phyloP scores from a whole-genome alignment of 2,329 filamentous ascomycete species.

The Nannizziopsis barbatae region DNA sequence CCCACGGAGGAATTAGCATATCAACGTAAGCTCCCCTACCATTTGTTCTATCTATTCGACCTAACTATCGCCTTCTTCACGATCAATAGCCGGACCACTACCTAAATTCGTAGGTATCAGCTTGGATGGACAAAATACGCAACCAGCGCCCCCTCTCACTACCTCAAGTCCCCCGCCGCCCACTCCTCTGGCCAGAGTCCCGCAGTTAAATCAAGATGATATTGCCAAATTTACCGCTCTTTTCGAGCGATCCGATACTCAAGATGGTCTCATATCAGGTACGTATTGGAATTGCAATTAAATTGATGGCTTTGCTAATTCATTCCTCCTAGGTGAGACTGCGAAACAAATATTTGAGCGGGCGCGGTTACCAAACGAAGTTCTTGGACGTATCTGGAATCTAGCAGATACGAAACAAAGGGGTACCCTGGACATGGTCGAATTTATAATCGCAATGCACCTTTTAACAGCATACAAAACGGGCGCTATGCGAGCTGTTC shows the following conservation, averaged over 20 bases:
- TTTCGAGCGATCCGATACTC: constrained; percentile 77
- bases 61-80: neutral
- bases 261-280: constrained; percentile 64
- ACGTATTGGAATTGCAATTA: constrained; percentile 15
- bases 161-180: constrained; percentile 37
- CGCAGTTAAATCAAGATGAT: constrained; percentile 77
- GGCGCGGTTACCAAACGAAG: constrained; percentile 77
- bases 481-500: constrained; percentile 65
- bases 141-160: constrained; percentile 45
- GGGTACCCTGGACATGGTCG: constrained; percentile 71
- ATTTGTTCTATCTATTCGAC: neutral
- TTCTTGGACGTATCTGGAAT: constrained; percentile 90
- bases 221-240: constrained; percentile 77
- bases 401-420: constrained; percentile 88
- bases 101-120: constrained; percentile 79
- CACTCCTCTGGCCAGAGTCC: constrained; percentile 64
- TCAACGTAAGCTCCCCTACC: constrained; percentile 45
- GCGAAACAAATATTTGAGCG: constrained; percentile 94
- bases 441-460: constrained; percentile 98
- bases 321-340: constrained; percentile 51
- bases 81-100: constrained; percentile 55
- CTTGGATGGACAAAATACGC: constrained; percentile 25
- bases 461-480: constrained; percentile 84
- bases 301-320: constrained; percentile 10
- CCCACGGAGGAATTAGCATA: constrained; percentile 72